Conservation (phyloP, 169 alveolate species). For the Plasmodium vivax region DNA sequence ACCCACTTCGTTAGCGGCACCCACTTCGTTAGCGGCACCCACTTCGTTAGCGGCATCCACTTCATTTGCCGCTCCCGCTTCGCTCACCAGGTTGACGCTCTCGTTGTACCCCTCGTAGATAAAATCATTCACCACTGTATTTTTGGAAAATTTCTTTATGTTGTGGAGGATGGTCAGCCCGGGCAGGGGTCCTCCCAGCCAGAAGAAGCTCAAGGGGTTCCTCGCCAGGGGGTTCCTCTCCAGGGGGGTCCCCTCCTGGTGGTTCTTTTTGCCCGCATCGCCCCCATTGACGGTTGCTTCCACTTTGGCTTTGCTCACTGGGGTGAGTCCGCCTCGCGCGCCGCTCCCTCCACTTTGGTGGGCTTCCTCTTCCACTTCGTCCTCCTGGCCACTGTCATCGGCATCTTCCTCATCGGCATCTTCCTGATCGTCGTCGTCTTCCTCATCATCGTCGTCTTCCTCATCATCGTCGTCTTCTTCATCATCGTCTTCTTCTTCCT, state of each 20-base stretch:
- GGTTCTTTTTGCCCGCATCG: background rate
- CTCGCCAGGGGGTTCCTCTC: constrained; percentile 1
- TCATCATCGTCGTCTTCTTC: constrained; percentile 17
- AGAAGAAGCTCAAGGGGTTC: constrained; percentile 56
- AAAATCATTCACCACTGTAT: constrained; percentile 52
- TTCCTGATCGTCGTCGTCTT: constrained; percentile 5
- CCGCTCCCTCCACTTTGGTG: background rate
- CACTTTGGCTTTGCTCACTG: background rate
- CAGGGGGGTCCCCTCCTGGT: constrained; percentile 1
- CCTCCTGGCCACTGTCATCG: background rate
- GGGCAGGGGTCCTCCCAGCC: constrained; percentile 75
- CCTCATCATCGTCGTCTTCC: background rate
- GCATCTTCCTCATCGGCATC: background rate
- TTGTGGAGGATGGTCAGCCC: constrained; percentile 67
- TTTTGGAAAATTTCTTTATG: constrained; percentile 53
- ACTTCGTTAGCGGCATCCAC: background rate
- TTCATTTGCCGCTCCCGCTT: background rate
- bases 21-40: background rate
- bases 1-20: background rate
- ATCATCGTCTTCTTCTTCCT: background rate
- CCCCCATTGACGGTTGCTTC: background rate
- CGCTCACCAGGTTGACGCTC: background rate
- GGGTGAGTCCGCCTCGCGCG: background rate
- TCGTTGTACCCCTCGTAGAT: constrained; percentile 72
- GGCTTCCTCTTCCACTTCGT: background rate